Evolutionary conservation across 805 yeast species (phyloP), one percentile per base, ranked within the genome.

Genomic region (Hanseniaspora lachancei): DNA sequence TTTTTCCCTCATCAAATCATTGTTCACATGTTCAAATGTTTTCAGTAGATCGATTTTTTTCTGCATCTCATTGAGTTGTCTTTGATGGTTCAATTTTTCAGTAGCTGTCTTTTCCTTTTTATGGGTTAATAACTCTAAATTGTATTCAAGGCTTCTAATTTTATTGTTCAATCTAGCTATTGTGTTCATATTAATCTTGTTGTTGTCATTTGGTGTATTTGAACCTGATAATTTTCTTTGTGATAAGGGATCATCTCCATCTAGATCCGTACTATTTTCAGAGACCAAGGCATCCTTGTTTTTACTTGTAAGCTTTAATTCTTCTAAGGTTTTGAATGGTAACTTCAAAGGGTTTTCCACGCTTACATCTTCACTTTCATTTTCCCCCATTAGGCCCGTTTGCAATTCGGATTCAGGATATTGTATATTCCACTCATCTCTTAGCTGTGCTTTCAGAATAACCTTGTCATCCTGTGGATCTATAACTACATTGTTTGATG

Each of bases 141-240:
- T 97, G 29, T 84, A 77, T 65, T 91, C 96, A 42, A 91, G 71
- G 56, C 89, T 75, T 58, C 95, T 76, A 20, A 91, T 80, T 50
- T 81, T 86, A 0, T 86, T 71, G 47, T 89, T 81, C 74, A 93
- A 75, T 62, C 83, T 86, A 59, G 84, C 80, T 49, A 86, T 77
- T 54, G 86, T 66, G 64, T 85, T 96, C 2, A 69, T 62, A 53
- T 64, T 67, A 24, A 27, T 46, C 54, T 24, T 57, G 48, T 16
- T 24, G 35, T 23, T 49, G 35, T 18, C 47, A 20, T 6, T 42
- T 51, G 18, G 15, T 12, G 39, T 36, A 40, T 20, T 15, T 32
- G 54, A 35, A 20, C 32, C 29, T 18, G 57, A 55, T 16, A 27
- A 2, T 21, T 46, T 23, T 55, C 57, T 55, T 2, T 24, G 39